These are phyloP conservation scores for Castanea crenata DNA, from an alignment of 306 rosid genomes.

Conservation along the genomic window DNA sequence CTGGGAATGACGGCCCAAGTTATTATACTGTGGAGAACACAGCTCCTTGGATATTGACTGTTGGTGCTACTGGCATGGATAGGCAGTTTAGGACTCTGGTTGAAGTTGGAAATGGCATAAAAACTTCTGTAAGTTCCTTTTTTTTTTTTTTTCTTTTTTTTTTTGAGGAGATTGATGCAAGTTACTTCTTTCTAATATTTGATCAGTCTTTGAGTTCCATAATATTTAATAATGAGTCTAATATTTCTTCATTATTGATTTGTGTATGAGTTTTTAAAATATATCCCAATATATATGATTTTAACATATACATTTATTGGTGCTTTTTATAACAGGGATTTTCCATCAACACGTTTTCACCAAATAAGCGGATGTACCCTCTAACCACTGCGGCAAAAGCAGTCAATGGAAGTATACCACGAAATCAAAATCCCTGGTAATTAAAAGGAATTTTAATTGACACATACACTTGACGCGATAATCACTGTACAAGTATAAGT, in stretches of 20 bases:
- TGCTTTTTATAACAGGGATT: constrained; percentile 39
- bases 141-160: too few relatives aligned
- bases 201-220: too few relatives aligned
- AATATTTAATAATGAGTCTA: too few relatives aligned
- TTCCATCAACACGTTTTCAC: constrained; percentile 48
- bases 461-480: accelerated
- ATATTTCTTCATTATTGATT: too few relatives aligned
- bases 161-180: constrained; percentile 26
- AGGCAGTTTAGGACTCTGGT: too few relatives aligned
- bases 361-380: too few relatives aligned
- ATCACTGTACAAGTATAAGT: too few relatives aligned
- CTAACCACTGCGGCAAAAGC: constrained; percentile 50
- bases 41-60: constrained; percentile 74
- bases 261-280: too few relatives aligned
- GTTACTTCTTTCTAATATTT: background rate
- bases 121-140: constrained; percentile 32
- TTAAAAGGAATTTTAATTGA: background rate
- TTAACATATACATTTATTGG: background rate
- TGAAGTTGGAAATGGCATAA: too few relatives aligned
- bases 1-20: constrained; percentile 57
- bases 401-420: constrained; percentile 7
- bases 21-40: constrained; percentile 41
- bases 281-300: too few relatives aligned
- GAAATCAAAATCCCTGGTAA: constrained; percentile 49
- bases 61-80: too few relatives aligned